Percentiles rank a stretch among this genome's conserved stretches.
Conservation (phyloP, 768 basidiomycete species). For the Phlegmacium glaucopus region DNA sequence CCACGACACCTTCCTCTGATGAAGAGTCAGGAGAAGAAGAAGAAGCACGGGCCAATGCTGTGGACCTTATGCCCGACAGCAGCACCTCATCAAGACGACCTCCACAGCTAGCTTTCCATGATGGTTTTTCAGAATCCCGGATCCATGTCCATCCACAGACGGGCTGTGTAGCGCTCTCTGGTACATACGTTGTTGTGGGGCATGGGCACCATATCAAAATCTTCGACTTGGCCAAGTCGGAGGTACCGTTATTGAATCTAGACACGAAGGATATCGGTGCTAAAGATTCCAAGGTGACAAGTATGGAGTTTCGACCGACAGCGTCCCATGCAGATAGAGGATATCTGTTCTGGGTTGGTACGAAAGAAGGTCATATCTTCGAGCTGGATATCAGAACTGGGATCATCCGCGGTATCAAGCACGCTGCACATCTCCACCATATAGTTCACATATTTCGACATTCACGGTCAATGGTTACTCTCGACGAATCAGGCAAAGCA, state of each 20-base stretch:
- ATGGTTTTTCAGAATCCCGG: slow-evolving; percentile 40
- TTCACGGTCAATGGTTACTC: slow-evolving; percentile 64
- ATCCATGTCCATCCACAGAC: slow-evolving; percentile 59
- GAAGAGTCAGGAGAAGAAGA: slow-evolving; percentile 64
- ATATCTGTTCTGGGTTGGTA: slow-evolving; percentile 78
- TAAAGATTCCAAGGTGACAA: slow-evolving; percentile 70
- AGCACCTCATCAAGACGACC: slow-evolving; percentile 62
- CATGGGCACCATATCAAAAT: slow-evolving; percentile 57
- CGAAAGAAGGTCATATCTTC: slow-evolving; percentile 84
- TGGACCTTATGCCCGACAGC: slow-evolving; percentile 63
- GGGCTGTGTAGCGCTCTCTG: slow-evolving; percentile 54
- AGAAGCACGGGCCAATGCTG: slow-evolving; percentile 38
- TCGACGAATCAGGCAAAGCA: slow-evolving; percentile 85
- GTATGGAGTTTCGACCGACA: slow-evolving; percentile 73
- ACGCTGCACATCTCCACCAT: slow-evolving; percentile 59
- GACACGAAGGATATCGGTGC: slow-evolving; percentile 61
- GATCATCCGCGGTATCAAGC: slow-evolving; percentile 51
- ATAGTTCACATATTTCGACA: slow-evolving; percentile 76
- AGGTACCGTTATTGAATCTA: slow-evolving; percentile 43
- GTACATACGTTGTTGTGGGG: slow-evolving; percentile 55
- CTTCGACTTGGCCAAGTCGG: slow-evolving; percentile 52
- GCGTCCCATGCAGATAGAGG: slow-evolving; percentile 47
- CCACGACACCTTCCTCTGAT: slow-evolving; percentile 40
- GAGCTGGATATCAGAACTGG: slow-evolving; percentile 77
- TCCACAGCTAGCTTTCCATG: slow-evolving; percentile 38